These are phyloP conservation scores for Leishmania tropica DNA, from an alignment of 208 protist species.

Conservation along the genomic window DNA sequence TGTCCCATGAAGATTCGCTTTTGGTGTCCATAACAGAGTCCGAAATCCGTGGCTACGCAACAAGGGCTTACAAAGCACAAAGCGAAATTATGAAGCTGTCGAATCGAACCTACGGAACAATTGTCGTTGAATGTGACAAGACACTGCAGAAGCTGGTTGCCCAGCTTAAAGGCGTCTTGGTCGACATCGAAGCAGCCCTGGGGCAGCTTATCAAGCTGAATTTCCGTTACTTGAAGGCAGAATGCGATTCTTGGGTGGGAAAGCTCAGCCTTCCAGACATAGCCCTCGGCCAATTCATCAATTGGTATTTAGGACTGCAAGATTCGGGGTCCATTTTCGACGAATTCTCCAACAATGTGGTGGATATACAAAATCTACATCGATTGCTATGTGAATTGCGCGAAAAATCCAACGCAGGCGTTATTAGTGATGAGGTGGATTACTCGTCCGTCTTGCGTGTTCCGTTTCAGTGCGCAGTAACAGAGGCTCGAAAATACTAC, in stretches of 20 bases:
- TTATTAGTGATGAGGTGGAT: conserved; percentile 8
- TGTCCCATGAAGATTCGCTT: conserved; percentile 7
- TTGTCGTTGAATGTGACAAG: conserved; percentile 45
- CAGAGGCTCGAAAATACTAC: conserved; percentile 46
- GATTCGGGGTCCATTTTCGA: conserved; percentile 39
- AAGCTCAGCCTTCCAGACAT: conserved; percentile 39
- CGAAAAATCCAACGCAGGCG: conserved; percentile 26
- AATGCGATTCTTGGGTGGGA: conserved; percentile 33
- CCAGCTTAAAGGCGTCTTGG: conserved; percentile 46
- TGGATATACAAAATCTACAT: conserved; percentile 55
- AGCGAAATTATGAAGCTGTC: conserved; percentile 46
- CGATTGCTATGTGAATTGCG: conserved; percentile 38
- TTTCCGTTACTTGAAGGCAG: conserved; percentile 30
- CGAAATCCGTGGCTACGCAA: conserved; percentile 47
- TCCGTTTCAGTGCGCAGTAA: conserved; percentile 40
- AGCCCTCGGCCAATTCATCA: conserved; percentile 41
- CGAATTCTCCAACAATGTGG: conserved; percentile 37
- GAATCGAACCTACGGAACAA: conserved; percentile 40
- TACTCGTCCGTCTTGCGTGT: conserved; percentile 34
- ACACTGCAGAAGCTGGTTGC: conserved; percentile 22
- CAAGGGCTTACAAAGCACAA: conserved; percentile 45
- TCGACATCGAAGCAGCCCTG: conserved; percentile 42
- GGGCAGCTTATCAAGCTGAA: conserved; percentile 34
- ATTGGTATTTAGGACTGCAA: conserved; percentile 48
- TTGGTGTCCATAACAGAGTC: conserved; percentile 37